Conservation (phyloP, 2,329 filamentous ascomycete species). For the Talaromyces sp. region DNA sequence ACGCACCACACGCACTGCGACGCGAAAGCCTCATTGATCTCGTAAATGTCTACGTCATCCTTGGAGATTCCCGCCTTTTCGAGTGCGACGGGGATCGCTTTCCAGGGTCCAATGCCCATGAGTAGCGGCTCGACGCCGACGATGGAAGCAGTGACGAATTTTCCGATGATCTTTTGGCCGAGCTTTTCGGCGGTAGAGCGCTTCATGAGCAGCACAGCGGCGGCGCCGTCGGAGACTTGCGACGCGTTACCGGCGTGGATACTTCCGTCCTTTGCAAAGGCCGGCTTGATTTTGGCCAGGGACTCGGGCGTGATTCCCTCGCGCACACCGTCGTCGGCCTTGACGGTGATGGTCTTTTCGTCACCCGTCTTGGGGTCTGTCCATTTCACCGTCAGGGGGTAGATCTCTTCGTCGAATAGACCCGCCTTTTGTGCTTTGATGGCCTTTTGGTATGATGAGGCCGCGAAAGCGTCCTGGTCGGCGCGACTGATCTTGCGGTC, state of each 20-base stretch:
- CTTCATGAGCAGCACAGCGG: slow-evolving; percentile 93
- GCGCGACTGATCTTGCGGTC: slow-evolving; percentile 68
- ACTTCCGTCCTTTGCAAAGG: slow-evolving; percentile 84
- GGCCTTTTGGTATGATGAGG: slow-evolving; percentile 88
- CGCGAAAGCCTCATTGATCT: slow-evolving; percentile 99
- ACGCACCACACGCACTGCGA: slow-evolving; percentile 92
- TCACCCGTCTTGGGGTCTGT: slow-evolving; percentile 89
- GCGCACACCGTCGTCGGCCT: slow-evolving; percentile 82
- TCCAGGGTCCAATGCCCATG: slow-evolving; percentile 95
- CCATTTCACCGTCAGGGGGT: slow-evolving; percentile 78
- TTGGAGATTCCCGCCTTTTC: slow-evolving; percentile 79
- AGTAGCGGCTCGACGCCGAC: slow-evolving; percentile 88
- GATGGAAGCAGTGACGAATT: slow-evolving; percentile 80
- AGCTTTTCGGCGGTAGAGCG: slow-evolving; percentile 84
- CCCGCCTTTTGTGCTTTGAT: slow-evolving; percentile 77
- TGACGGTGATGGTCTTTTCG: slow-evolving; percentile 75
- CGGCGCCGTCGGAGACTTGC: slow-evolving; percentile 93
- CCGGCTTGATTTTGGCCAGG: slow-evolving; percentile 83
- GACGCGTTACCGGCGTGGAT: slow-evolving; percentile 97
- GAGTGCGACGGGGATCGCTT: slow-evolving; percentile 88
- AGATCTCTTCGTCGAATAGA: slow-evolving; percentile 91
- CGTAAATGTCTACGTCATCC: slow-evolving; percentile 92
- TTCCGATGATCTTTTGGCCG: slow-evolving; percentile 84
- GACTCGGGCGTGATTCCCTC: slow-evolving; percentile 81
- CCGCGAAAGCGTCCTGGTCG: slow-evolving; percentile 87